These are phyloP conservation scores for Ochromonas danica DNA, from an alignment of 108 stramenopile species.

Conservation along the genomic window DNA sequence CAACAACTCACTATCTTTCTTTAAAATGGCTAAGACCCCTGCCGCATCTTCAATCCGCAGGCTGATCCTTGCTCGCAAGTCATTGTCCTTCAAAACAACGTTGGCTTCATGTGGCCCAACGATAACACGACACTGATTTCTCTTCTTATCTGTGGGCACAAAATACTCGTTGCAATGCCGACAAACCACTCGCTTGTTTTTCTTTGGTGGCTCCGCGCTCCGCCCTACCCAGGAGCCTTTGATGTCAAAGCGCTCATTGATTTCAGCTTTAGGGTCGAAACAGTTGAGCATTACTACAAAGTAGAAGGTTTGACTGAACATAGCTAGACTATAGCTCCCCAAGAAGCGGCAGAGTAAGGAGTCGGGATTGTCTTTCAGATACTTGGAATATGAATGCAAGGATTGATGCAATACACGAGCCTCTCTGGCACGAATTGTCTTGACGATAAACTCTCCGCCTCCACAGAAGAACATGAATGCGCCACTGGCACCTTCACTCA, in stretches of 20 bases:
- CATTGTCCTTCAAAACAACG: slow-evolving; percentile 34
- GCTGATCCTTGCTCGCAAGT: slow-evolving; percentile 26
- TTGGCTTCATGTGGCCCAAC: slow-evolving; percentile 37
- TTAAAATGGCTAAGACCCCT: slow-evolving; percentile 4
- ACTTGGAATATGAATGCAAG: background rate
- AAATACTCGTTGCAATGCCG: slow-evolving; percentile 36
- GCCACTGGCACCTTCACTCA: slow-evolving; percentile 38
- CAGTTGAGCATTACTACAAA: slow-evolving; percentile 33
- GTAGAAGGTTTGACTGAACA: slow-evolving; percentile 28
- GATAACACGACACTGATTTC: background rate
- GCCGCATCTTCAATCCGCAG: background rate
- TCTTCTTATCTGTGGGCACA: background rate
- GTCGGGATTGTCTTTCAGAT: slow-evolving; percentile 6
- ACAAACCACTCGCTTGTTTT: slow-evolving; percentile 19
- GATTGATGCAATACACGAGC: slow-evolving; percentile 10
- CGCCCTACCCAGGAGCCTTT: slow-evolving; percentile 29
- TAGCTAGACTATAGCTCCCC: slow-evolving; percentile 21
- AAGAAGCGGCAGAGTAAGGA: slow-evolving; percentile 29
- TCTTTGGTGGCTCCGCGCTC: slow-evolving; percentile 4
- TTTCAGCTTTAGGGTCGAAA: slow-evolving; percentile 23
- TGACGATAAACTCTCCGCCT: slow-evolving; percentile 31
- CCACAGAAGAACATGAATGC: slow-evolving; percentile 39
- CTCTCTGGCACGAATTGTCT: slow-evolving; percentile 26
- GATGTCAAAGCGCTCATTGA: slow-evolving; percentile 37
- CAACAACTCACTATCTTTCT: slow-evolving; percentile 27